phyloP scores from a whole-genome alignment of 2,329 filamentous ascomycete genomes.

The Fusarium nanum region DNA sequence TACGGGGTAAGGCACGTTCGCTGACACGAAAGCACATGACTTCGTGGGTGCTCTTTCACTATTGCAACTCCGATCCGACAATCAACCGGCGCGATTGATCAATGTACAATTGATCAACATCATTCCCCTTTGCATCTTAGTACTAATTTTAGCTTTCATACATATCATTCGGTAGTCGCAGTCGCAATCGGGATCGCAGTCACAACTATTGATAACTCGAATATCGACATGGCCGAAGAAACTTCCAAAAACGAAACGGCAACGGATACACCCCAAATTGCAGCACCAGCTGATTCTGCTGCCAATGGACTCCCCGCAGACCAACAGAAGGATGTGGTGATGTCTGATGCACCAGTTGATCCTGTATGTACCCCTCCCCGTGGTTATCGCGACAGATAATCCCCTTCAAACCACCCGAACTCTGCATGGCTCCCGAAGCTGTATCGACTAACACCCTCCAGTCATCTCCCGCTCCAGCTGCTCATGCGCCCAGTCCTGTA shows the following conservation, averaged over 20 bases:
- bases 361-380: slow-evolving; percentile 48
- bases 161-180: slow-evolving; percentile 14
- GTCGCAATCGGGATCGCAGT: background rate
- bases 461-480: slow-evolving; percentile 55
- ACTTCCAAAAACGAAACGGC: slow-evolving; percentile 33
- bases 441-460: slow-evolving; percentile 5
- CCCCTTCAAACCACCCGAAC: background rate
- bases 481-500: slow-evolving; percentile 56
- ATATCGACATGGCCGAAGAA: slow-evolving; percentile 50
- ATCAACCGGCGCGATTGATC: slow-evolving; percentile 42
- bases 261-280: slow-evolving; percentile 36
- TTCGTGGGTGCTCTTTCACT: slow-evolving; percentile 8
- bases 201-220: background rate
- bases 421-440: background rate
- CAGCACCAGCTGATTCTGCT: slow-evolving; percentile 38
- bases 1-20: slow-evolving; percentile 29
- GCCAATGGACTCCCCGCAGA: slow-evolving; percentile 31
- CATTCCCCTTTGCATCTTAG: background rate
- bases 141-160: background rate
- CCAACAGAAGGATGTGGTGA: slow-evolving; percentile 55
- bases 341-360: slow-evolving; percentile 58
- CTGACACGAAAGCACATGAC: slow-evolving; percentile 57
- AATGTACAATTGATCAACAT: background rate
- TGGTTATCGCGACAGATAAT: background rate
- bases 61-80: slow-evolving; percentile 29